These are phyloP conservation scores for Sextonia rubra DNA, from an alignment of 164 flowering plant species.

Conservation along the genomic window DNA sequence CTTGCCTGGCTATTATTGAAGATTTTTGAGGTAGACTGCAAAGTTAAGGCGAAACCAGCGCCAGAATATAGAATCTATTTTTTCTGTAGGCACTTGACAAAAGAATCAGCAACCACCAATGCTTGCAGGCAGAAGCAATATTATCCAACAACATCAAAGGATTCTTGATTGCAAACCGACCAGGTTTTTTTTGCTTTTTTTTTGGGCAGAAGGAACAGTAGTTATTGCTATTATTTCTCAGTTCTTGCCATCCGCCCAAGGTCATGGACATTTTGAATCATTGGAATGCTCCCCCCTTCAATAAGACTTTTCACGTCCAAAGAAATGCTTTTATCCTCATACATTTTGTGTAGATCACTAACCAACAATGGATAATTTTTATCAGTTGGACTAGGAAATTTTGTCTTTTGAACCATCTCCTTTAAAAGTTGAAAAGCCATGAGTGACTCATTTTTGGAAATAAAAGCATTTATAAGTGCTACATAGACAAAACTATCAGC, in stretches of 20 bases:
- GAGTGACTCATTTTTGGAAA: slow-evolving; percentile 26
- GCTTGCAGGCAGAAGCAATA: neutral
- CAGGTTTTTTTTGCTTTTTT: neutral
- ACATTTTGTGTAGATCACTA: slow-evolving; percentile 37
- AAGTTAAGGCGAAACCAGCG: neutral
- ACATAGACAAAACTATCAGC: slow-evolving; percentile 54
- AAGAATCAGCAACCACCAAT: neutral
- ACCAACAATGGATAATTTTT: slow-evolving; percentile 34
- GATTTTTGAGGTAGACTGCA: neutral
- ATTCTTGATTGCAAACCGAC: neutral
- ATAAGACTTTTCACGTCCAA: slow-evolving; percentile 40
- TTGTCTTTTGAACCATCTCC: slow-evolving; percentile 44
- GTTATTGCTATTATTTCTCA: neutral
- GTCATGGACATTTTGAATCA: slow-evolving; percentile 9
- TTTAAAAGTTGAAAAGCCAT: slow-evolving; percentile 46
- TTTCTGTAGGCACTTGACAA: neutral
- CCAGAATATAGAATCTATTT: neutral
- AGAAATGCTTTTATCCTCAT: slow-evolving; percentile 43
- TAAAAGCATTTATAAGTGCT: slow-evolving; percentile 46
- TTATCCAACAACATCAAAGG: neutral
- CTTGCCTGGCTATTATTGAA: neutral
- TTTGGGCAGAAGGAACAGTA: too few relatives aligned
- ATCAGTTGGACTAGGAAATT: slow-evolving; percentile 39
- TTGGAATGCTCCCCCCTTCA: slow-evolving; percentile 40
- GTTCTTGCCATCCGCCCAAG: neutral